A percentile compares a stretch with the other conserved stretches of the same genome.
Conservation (phyloP, 371 early-diverging fungal genomes). For the Haplosporangium sp. region DNA sequence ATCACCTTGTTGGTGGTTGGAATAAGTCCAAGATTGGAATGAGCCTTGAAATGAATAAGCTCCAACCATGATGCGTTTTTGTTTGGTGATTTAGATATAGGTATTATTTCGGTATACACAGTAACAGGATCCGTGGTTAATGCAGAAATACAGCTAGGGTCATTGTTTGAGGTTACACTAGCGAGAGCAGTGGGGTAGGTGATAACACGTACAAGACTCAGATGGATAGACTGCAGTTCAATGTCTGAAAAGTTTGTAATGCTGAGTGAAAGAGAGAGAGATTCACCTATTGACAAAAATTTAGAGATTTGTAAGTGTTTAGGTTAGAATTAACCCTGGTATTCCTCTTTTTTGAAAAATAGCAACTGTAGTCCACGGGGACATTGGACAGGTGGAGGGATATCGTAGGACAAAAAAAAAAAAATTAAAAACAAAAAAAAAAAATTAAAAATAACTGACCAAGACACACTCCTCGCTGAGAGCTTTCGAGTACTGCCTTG, state of each 20-base stretch:
- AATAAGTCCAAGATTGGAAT: conserved; percentile 37
- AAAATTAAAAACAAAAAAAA: too few relatives aligned
- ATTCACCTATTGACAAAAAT: conserved; percentile 28
- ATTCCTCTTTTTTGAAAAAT: neutral
- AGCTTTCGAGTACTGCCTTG: conserved; percentile 37
- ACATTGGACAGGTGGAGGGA: conserved; percentile 3
- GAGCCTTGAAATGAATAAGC: conserved; percentile 29
- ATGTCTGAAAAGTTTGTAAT: conserved; percentile 43
- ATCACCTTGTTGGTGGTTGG: conserved; percentile 53
- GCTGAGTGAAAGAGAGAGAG: conserved; percentile 32
- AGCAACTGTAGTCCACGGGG: conserved; percentile 37
- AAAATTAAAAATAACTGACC: conserved; percentile 20
- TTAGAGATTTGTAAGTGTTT: neutral
- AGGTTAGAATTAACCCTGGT: neutral
- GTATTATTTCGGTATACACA: conserved; percentile 34
- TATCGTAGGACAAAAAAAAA: neutral
- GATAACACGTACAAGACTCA: conserved; percentile 42
- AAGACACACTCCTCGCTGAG: conserved; percentile 50
- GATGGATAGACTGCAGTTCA: conserved; percentile 32
- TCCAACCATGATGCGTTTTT: conserved; percentile 45
- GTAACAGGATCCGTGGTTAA: conserved; percentile 29
- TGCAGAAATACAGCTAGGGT: neutral
- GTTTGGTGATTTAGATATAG: conserved; percentile 33
- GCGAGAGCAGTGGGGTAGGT: conserved; percentile 27
- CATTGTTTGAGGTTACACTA: conserved; percentile 2